These are phyloP conservation scores for Nephelium lappaceum DNA, from an alignment of 345 rosid species.

Conservation along the genomic window DNA sequence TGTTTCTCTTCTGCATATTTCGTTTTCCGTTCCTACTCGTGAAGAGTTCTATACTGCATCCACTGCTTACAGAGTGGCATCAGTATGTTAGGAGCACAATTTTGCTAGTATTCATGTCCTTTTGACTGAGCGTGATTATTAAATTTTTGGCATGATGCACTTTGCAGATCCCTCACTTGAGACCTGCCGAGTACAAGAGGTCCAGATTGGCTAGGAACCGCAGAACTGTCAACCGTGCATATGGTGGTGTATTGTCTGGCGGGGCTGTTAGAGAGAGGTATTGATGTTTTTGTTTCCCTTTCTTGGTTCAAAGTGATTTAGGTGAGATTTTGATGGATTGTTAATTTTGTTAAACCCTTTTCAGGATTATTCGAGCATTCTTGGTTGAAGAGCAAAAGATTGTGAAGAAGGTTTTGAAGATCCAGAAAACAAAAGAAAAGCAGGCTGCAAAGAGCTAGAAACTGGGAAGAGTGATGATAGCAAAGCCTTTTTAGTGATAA, in stretches of 20 bases:
- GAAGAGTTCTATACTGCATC: not conserved
- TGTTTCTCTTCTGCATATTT: not conserved
- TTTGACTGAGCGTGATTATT: not conserved
- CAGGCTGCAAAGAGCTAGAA: conserved; percentile 34
- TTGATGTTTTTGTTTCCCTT: not conserved
- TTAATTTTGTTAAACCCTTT: not conserved
- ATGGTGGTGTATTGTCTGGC: conserved; percentile 77
- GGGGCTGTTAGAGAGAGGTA: conserved; percentile 77
- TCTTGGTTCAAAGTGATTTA: not conserved
- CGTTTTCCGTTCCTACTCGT: not conserved
- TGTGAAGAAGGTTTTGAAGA: conserved; percentile 50
- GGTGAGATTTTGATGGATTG: not conserved
- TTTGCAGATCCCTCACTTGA: conserved; percentile 72
- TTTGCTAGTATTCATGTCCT: not conserved
- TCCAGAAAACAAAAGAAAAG: conserved; percentile 49
- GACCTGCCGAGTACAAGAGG: conserved; percentile 70
- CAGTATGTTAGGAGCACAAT: not conserved
- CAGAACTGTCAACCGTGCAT: conserved; percentile 62
- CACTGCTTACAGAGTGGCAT: not conserved
- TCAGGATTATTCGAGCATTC: conserved; percentile 49
- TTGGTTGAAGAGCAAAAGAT: conserved; percentile 52
- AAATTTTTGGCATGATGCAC: not conserved
- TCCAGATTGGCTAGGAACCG: conserved; percentile 67
- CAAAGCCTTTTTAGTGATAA: not conserved
- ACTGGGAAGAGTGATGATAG: not conserved